These are phyloP conservation scores for Leccinum griseonigrum DNA, from an alignment of 1,284 basidiomycete genomes.

Conservation along the genomic window DNA sequence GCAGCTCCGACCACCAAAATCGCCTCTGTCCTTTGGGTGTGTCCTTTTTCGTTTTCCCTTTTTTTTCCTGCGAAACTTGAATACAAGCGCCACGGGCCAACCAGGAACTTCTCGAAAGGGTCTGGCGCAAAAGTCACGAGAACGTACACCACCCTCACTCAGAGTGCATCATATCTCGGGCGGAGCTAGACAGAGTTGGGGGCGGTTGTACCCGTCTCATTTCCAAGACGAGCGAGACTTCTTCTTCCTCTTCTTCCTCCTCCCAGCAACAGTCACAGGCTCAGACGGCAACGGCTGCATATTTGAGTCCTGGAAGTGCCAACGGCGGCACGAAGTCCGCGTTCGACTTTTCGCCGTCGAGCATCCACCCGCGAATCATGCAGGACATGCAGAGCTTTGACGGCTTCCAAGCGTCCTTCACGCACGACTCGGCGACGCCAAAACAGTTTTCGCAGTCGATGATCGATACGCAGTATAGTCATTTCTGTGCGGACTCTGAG, in stretches of 20 bases:
- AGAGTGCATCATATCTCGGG: constrained; percentile 32
- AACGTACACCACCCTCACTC: constrained; percentile 38
- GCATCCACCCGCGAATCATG: constrained; percentile 43
- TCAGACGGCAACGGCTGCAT: neutral
- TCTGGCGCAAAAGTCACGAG: constrained; percentile 53
- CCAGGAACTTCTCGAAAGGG: constrained; percentile 48
- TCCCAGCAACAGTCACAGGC: constrained; percentile 3
- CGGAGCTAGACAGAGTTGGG: constrained; percentile 60
- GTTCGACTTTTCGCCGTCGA: constrained; percentile 10
- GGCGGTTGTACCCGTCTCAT: constrained; percentile 55
- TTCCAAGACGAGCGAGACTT: constrained; percentile 19
- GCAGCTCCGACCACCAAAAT: constrained; percentile 45
- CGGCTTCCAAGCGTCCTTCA: constrained; percentile 31
- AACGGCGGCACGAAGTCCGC: neutral
- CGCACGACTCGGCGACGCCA: constrained; percentile 10
- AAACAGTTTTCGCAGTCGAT: constrained; percentile 29
- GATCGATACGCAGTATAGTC: constrained; percentile 27
- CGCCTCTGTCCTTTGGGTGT: constrained; percentile 51
- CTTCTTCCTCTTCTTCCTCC: constrained; percentile 9
- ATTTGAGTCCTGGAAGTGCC: neutral
- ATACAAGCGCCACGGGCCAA: neutral
- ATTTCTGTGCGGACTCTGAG: constrained; percentile 23
- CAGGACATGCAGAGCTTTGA: constrained; percentile 43
- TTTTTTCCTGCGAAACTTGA: neutral
- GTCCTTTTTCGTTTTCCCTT: constrained; percentile 15